Conservation (phyloP, 2,329 filamentous ascomycete species). For the Aureobasidium sp. region DNA sequence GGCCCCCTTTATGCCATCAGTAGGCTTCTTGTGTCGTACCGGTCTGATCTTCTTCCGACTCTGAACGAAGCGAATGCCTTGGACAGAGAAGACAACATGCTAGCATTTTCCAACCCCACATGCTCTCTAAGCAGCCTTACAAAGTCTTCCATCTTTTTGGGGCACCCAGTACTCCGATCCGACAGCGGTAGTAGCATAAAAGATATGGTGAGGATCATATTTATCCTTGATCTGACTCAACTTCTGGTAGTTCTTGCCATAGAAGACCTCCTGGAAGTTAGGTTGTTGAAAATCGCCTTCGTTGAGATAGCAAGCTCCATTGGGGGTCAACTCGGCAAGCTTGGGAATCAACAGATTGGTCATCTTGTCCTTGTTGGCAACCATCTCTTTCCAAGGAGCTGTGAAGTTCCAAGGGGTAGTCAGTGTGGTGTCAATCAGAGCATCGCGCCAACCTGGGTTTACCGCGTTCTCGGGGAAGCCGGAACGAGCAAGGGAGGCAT, state of each 20-base stretch:
- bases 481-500: constrained; percentile 31
- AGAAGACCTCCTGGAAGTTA: constrained; percentile 37
- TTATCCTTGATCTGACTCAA: constrained; percentile 35
- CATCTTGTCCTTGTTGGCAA: constrained; percentile 32
- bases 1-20: neutral
- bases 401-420: constrained; percentile 31
- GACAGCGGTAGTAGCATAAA: constrained; percentile 36
- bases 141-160: constrained; percentile 20
- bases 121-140: constrained; percentile 9
- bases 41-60: too few species aligned
- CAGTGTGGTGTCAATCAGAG: constrained; percentile 24
- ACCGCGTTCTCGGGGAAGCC: constrained; percentile 35
- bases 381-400: constrained; percentile 32
- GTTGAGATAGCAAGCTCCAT: constrained; percentile 24
- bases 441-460: constrained; percentile 34
- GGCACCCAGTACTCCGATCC: constrained; percentile 33
- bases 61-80: too few species aligned
- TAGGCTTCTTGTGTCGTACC: too few species aligned
- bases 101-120: neutral
- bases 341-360: constrained; percentile 35
- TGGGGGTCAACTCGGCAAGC: constrained; percentile 34
- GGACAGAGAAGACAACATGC: neutral
- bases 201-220: constrained; percentile 36
- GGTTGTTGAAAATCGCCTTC: constrained; percentile 34
- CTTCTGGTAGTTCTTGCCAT: constrained; percentile 34